Percentiles rank a stretch among this genome's conserved stretches.
These are phyloP conservation scores for Acer saccharum DNA, from an alignment of 345 rosid genomes.

Conservation along the genomic window DNA sequence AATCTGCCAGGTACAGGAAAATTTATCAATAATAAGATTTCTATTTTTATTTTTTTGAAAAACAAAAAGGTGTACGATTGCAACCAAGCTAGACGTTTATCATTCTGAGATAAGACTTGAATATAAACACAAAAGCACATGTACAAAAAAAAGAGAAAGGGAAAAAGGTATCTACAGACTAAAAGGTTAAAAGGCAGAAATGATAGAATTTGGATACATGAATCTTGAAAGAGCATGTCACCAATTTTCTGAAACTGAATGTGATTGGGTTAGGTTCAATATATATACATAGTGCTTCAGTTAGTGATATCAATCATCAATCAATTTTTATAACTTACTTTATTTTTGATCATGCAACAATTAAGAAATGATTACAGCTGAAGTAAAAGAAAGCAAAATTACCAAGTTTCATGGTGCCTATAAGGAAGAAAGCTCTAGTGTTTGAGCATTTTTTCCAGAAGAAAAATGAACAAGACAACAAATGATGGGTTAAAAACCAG, in stretches of 20 bases:
- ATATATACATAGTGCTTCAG: not conserved
- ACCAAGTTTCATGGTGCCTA: not conserved
- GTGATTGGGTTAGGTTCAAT: not conserved
- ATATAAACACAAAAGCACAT: not conserved
- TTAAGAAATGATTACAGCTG: not conserved
- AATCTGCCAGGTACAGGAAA: not conserved
- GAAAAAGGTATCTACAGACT: not conserved
- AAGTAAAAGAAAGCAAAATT: not conserved
- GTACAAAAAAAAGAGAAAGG: not conserved
- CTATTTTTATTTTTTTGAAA: too few relatives aligned
- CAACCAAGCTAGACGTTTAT: not conserved
- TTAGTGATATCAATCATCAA: too few relatives aligned
- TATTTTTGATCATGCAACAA: too few relatives aligned
- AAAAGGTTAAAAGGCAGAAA: too few relatives aligned
- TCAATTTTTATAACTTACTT: too few relatives aligned
- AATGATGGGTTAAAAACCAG: not conserved
- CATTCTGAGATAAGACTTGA: constrained; percentile 5
- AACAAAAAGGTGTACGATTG: not conserved
- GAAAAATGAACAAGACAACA: not conserved
- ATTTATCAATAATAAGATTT: not conserved
- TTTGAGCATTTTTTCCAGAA: not conserved
- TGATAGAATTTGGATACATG: not conserved
- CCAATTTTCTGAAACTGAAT: not conserved
- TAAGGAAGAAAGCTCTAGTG: not conserved
- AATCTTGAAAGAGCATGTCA: constrained; percentile 1